Percentiles rank a stretch among this genome's conserved stretches.
phyloP scores from a whole-genome alignment of 2,329 filamentous ascomycete genomes.

The Trichoderma hamatum region DNA sequence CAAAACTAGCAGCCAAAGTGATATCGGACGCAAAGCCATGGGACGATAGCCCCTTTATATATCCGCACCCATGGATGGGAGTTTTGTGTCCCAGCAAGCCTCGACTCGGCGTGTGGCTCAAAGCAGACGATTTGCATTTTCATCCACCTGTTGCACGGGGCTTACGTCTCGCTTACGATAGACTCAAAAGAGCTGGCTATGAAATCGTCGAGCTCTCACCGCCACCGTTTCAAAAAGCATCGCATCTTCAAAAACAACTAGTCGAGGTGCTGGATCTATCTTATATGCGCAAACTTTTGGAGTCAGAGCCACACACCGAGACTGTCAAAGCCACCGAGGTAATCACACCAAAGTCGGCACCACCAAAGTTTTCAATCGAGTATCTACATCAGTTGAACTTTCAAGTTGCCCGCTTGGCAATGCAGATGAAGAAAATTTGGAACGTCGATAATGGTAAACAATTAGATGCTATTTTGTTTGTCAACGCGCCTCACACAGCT shows the following conservation, averaged over 20 bases:
- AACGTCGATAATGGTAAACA: background rate
- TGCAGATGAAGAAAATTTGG: slow-evolving; percentile 6
- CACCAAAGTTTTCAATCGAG: background rate
- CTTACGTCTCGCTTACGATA: background rate
- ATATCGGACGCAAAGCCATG: background rate
- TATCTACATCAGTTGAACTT: background rate
- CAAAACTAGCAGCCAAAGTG: background rate
- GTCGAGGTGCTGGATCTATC: background rate
- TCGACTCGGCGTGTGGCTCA: slow-evolving; percentile 1
- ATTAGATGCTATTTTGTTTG: background rate
- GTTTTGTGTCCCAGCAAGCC: background rate
- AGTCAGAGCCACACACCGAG: background rate
- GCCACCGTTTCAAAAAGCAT: background rate
- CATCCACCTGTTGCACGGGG: background rate
- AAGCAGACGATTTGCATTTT: background rate
- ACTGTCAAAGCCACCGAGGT: background rate
- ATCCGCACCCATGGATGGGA: background rate
- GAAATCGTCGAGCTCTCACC: background rate
- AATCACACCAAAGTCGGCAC: background rate
- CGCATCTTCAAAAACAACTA: background rate
- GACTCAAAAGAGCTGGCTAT: background rate
- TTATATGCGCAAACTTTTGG: background rate
- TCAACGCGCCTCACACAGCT: background rate
- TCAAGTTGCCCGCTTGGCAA: background rate
- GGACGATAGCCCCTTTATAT: background rate